Evolutionary conservation across 2,329 filamentous ascomycete species (phyloP).

Genomic region (Claviceps monticola): DNA sequence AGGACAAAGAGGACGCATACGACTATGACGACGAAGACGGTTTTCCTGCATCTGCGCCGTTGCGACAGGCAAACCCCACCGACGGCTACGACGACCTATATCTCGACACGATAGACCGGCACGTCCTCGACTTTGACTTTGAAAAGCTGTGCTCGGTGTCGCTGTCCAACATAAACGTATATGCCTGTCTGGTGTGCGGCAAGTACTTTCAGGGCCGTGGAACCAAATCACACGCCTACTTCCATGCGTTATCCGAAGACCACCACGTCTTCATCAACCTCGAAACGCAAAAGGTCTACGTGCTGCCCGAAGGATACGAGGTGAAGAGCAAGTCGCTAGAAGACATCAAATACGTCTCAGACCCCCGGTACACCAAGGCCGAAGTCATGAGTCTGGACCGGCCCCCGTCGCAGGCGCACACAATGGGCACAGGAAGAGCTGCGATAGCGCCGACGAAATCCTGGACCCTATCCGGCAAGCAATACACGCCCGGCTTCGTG

Average conservation of each 20-base stretch:
- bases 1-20: constrained; percentile 18
- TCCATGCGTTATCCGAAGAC: constrained; percentile 85
- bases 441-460: constrained; percentile 37
- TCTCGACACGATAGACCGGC: constrained; percentile 89
- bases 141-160: constrained; percentile 96
- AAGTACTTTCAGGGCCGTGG: constrained; percentile 94
- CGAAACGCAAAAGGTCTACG: constrained; percentile 80
- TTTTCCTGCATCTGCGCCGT: constrained; percentile 27
- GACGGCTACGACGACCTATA: constrained; percentile 92
- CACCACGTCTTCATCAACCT: constrained; percentile 99
- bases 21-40: constrained; percentile 29
- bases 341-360: constrained; percentile 95
- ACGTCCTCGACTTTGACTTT: constrained; percentile 93
- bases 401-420: neutral
- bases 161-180: constrained; percentile 96
- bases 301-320: constrained; percentile 92
- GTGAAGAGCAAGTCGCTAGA: constrained; percentile 89
- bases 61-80: constrained; percentile 62
- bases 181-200: constrained; percentile 94
- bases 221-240: constrained; percentile 90
- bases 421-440: neutral
- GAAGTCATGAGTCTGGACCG: constrained; percentile 74
- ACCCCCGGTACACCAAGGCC: constrained; percentile 68
- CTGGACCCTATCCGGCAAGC: constrained; percentile 59
- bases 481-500: constrained; percentile 87